Conservation (phyloP, 2,329 filamentous ascomycete species). For the Xenoacremonium recifei region DNA sequence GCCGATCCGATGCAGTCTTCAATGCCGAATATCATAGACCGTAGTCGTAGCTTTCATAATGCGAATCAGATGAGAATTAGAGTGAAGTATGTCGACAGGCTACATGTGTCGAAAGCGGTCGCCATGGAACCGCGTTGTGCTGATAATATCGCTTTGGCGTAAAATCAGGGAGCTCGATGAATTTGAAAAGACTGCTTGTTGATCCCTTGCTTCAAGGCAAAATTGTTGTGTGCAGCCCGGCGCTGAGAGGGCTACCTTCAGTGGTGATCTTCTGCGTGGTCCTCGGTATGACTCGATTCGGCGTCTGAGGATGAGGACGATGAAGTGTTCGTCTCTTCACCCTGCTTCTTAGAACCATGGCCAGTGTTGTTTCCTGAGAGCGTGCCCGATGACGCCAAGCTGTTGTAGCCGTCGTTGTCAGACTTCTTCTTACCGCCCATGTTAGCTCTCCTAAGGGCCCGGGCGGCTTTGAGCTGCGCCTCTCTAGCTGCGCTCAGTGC, state of each 20-base stretch:
- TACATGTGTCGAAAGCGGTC: too few relatives aligned
- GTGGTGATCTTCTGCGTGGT: constrained; percentile 24
- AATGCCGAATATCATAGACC: constrained; percentile 25
- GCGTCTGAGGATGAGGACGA: constrained; percentile 36
- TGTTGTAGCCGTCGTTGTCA: constrained; percentile 45
- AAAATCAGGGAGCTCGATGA: too few relatives aligned
- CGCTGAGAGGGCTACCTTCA: constrained; percentile 2
- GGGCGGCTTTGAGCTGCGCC: constrained; percentile 34
- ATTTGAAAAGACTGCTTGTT: background rate
- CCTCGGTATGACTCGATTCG: constrained; percentile 33
- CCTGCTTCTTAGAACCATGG: constrained; percentile 30
- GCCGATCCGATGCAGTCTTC: constrained; percentile 33
- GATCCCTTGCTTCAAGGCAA: too few relatives aligned
- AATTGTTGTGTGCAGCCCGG: background rate
- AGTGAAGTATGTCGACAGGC: too few relatives aligned
- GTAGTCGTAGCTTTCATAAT: constrained; percentile 21
- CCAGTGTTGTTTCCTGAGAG: constrained; percentile 33
- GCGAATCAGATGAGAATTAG: constrained; percentile 20
- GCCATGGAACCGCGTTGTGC: too few relatives aligned
- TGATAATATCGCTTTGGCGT: too few relatives aligned
- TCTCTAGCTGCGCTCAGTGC: constrained; percentile 44
- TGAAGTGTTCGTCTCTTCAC: constrained; percentile 33
- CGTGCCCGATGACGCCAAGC: constrained; percentile 44
- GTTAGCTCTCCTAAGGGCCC: constrained; percentile 47
- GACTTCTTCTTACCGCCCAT: constrained; percentile 39